These are phyloP conservation scores for Globisporangium lucens DNA, from an alignment of 352 stramenopile genomes.

Conservation along the genomic window DNA sequence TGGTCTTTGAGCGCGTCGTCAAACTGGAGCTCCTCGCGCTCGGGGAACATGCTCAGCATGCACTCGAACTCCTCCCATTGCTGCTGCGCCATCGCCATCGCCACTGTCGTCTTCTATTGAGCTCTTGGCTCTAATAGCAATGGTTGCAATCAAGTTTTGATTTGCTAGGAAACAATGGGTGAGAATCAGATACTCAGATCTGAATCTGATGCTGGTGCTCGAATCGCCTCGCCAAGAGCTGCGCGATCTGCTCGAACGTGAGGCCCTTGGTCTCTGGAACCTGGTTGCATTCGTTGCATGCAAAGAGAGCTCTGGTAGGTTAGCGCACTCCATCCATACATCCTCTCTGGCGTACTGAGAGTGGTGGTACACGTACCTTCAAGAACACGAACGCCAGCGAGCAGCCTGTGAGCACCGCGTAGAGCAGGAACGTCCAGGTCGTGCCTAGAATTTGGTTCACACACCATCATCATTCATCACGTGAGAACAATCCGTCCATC, in stretches of 20 bases:
- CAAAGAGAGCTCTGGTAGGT: not conserved
- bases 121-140: not conserved
- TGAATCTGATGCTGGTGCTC: conserved; percentile 7
- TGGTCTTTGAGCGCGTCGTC: conserved; percentile 27
- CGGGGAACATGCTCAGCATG: conserved; percentile 72
- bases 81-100: conserved; percentile 13
- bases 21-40: conserved; percentile 35
- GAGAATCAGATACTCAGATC: conserved; percentile 1
- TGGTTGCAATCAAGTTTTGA: not conserved
- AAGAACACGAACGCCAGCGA: conserved; percentile 50
- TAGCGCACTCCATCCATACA: not conserved
- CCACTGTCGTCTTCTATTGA: not conserved
- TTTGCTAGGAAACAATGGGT: not conserved
- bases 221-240: conserved; percentile 30
- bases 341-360: not conserved
- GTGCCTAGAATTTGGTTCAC: conserved; percentile 18
- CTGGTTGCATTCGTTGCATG: conserved; percentile 14
- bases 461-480: not conserved
- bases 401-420: conserved; percentile 37
- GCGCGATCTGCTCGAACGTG: conserved; percentile 63
- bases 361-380: conserved; percentile 28
- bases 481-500: not conserved
- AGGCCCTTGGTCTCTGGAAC: conserved; percentile 61
- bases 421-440: conserved; percentile 52
- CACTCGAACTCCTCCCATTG: conserved; percentile 77